A percentile compares a stretch with the other conserved stretches of the same genome.
phyloP scores from a whole-genome alignment of 257 asterid species.

The Solanum bulbocastanum region DNA sequence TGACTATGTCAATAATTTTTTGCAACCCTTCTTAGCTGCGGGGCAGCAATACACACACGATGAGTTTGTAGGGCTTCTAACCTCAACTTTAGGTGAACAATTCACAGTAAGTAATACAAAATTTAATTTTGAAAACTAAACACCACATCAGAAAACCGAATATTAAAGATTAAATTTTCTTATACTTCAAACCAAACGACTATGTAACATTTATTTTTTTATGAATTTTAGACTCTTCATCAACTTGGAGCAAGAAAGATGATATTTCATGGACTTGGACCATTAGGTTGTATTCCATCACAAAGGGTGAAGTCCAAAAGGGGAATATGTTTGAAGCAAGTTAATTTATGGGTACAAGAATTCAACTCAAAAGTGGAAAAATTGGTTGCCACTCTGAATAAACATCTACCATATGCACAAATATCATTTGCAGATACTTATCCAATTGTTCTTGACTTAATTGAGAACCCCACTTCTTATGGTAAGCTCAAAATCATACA shows the following conservation, averaged over 20 bases:
- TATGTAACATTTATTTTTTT: not conserved
- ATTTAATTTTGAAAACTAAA: too few relatives aligned
- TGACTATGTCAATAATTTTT: slow-evolving; percentile 71
- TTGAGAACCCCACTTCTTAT: slow-evolving; percentile 48
- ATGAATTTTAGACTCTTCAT: slow-evolving; percentile 36
- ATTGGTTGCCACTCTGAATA: slow-evolving; percentile 24
- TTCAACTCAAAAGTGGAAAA: slow-evolving; percentile 53
- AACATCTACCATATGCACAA: slow-evolving; percentile 50
- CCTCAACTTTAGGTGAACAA: slow-evolving; percentile 52
- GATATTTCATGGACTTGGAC: slow-evolving; percentile 62
- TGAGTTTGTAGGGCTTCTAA: slow-evolving; percentile 43
- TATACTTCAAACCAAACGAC: not conserved
- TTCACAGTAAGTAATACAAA: slow-evolving; percentile 21
- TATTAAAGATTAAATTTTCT: too few relatives aligned
- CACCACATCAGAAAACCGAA: not conserved
- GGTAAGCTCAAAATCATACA: slow-evolving; percentile 24
- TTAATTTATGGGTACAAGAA: slow-evolving; percentile 49
- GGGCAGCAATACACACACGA: slow-evolving; percentile 62
- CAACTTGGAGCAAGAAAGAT: slow-evolving; percentile 67
- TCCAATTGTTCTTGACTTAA: slow-evolving; percentile 40
- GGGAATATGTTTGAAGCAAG: slow-evolving; percentile 55
- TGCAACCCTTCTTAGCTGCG: slow-evolving; percentile 61
- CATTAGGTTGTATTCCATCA: slow-evolving; percentile 79
- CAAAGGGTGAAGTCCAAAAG: slow-evolving; percentile 49
- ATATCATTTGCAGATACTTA: slow-evolving; percentile 56